Base-by-base conservation (phyloP, 306 rosid genomes). In the Corylus heterophylla region DNA sequence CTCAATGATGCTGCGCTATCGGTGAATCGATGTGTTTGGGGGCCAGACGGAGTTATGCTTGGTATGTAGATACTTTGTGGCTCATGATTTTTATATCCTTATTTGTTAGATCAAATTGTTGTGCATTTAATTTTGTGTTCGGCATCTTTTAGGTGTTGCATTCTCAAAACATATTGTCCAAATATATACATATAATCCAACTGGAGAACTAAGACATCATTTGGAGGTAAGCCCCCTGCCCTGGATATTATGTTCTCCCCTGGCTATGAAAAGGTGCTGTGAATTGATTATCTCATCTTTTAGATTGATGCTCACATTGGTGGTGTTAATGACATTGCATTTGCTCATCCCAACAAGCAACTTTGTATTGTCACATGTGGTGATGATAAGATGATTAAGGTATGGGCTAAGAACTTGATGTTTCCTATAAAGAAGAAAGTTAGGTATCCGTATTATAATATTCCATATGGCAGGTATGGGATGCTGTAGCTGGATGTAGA, bases 21-120 rank as follows among this genome's bases (percentile, higher is more conserved):
- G n/a, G 88, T 85, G 73, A 81, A 78, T 78, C 81, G 88, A 16
- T 85, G 88, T 75, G 88, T 85, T 45, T 85, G 88, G 88, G 83
- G 83, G n/a, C 81, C 81, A 13, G 85, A 85, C 48, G 88, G 85
- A 56, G 76, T 74, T 73, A 85, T 85, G 88, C 81, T 81, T 56
- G 88, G 88, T 81, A 81, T 71, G 83, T n/a, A 67, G 27, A 29
- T 16, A 54, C 74, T 66, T 64, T 42, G 42, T 14, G 47, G 5
- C 49, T 17, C 5, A 64, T 13, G 59, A 44, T 3, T 12, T 49
- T 2, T 12, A 35, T 70, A 25, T 22, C 10, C 52, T 67, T 55
- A 17, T 20, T 25, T 50, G 55, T 74, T 51, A 31, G 25, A n/a
- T 25, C 44, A 27, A 27, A 22, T 22, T 25, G 7, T 56, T 14